These are phyloP conservation scores for Lophium mytilinum DNA, from an alignment of 495 filamentous ascomycete species.

Conservation along the genomic window DNA sequence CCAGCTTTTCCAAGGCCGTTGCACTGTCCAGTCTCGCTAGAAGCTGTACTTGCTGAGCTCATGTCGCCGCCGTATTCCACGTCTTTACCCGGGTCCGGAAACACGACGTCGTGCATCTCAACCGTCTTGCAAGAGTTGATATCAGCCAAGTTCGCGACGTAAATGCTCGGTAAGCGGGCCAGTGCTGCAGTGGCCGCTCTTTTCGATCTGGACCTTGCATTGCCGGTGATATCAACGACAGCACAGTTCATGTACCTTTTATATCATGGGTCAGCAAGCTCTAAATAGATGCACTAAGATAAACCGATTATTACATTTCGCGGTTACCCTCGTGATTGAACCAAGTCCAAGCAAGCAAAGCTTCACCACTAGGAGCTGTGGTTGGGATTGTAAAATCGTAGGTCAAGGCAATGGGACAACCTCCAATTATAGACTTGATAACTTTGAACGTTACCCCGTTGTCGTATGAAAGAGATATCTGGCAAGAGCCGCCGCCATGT, in stretches of 20 bases:
- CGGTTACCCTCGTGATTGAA: slow-evolving; percentile 60
- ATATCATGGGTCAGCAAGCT: too few species aligned
- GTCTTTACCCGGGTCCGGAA: slow-evolving; percentile 64
- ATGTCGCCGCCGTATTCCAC: slow-evolving; percentile 35
- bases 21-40: not conserved
- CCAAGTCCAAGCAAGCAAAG: slow-evolving; percentile 56
- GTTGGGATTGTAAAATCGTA: slow-evolving; percentile 59
- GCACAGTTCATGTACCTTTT: slow-evolving; percentile 27
- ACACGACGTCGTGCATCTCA: slow-evolving; percentile 51
- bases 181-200: slow-evolving; percentile 21
- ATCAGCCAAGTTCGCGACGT: slow-evolving; percentile 49
- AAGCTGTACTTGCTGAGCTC: slow-evolving; percentile 3
- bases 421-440: slow-evolving; percentile 57
- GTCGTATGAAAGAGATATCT: slow-evolving; percentile 57
- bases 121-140: slow-evolving; percentile 42
- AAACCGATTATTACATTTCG: too few species aligned
- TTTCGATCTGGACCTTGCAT: not conserved
- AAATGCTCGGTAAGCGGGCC: slow-evolving; percentile 44
- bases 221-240: slow-evolving; percentile 19
- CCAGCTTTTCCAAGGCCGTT: not conserved
- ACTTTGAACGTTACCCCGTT: slow-evolving; percentile 53
- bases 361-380: slow-evolving; percentile 49
- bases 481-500: slow-evolving; percentile 60
- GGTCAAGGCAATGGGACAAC: slow-evolving; percentile 44
- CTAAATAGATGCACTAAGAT: too few species aligned